Evolutionary conservation across 2,329 filamentous ascomycete genomes (phyloP), one percentile per base, ranked within the genome.

Genomic region (Plenodomus tracheiphilus): DNA sequence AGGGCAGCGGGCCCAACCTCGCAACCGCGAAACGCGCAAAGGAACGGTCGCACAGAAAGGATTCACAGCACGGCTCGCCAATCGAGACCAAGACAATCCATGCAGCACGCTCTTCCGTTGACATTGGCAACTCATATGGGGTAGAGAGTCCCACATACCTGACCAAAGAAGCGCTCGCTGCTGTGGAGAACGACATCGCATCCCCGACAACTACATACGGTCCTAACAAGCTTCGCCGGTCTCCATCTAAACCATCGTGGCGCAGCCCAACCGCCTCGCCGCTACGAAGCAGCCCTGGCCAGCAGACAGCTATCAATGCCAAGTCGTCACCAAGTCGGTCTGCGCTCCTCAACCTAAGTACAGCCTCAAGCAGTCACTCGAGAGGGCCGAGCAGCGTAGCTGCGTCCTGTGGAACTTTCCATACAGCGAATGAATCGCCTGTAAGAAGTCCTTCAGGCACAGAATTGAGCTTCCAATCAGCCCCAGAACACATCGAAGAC

Each of bases 391-490:
- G 58, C 35, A 64, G 58, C 36, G 44, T 56, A 15, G 41, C 43
- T 6, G 66, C 50, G 8, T 66, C 65, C 1, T 51, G 48, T n/a
- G 59, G 56, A 19, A 56, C 59, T 15, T 67, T 58, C 17, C 47
- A 59, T 40, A 61, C 60, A 47, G 63, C 59, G 19, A 45, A 53
- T 11, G 54, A 52, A 20, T 68, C 66, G 39, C 62, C 62, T 47
- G 66, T 70, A 62, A 70, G 66, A 46, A 65, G 57, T 49, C 32
- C 50, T 51, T 51, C 43, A 40, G 49, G 46, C 43, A 64, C 62
- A 17, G 58, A 47, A 18, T 34, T 37, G 17, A 64, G 57, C 52
- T 68, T 58, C 36, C 25, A 54, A 16, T 56, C 64, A 25, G 53
- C 56, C 21, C 41, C 34, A 44, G 62, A 62, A 18, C 19, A 46